phyloP scores from a whole-genome alignment of 257 asterid species.

The Fraxinus americana region DNA sequence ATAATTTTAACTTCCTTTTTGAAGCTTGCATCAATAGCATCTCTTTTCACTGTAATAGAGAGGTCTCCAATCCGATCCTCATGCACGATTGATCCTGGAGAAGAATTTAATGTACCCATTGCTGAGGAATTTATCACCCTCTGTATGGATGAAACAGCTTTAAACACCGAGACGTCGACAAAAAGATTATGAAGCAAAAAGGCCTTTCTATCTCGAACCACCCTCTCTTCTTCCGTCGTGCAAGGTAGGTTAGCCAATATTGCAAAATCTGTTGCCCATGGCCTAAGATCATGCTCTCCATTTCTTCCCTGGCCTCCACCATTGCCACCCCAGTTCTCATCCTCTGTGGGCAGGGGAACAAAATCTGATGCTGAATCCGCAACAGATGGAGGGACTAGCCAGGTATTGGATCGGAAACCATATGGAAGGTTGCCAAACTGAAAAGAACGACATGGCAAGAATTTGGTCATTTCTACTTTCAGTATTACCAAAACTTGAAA shows the following conservation, averaged over 20 bases:
- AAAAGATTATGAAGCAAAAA: conserved; percentile 94
- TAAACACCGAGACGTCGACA: conserved; percentile 76
- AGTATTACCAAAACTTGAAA: conserved; percentile 13
- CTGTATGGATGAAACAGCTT: conserved; percentile 85
- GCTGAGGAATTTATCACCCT: conserved; percentile 53
- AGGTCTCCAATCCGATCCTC: conserved; percentile 77
- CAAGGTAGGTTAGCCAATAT: conserved; percentile 81
- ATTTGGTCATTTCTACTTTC: conserved; percentile 35
- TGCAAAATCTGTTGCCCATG: conserved; percentile 92
- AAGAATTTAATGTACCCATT: conserved; percentile 34
- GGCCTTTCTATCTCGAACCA: conserved; percentile 91
- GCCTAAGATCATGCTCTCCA: conserved; percentile 78
- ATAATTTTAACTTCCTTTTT: conserved; percentile 57
- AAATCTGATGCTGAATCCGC: conserved; percentile 53
- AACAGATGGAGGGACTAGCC: conserved; percentile 87
- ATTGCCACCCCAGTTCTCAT: conserved; percentile 90
- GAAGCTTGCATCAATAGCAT: conserved; percentile 58
- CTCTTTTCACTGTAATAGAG: conserved; percentile 66
- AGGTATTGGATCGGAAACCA: conserved; percentile 96
- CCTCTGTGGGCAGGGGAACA: conserved; percentile 75
- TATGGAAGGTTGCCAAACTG: conserved; percentile 99
- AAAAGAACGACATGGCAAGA: conserved; percentile 29
- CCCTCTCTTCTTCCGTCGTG: conserved; percentile 96
- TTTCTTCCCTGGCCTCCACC: conserved; percentile 93
- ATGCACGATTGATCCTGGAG: conserved; percentile 61